Base-by-base conservation (phyloP, 1,284 basidiomycete genomes). In the Lignosus rhinocerotis region DNA sequence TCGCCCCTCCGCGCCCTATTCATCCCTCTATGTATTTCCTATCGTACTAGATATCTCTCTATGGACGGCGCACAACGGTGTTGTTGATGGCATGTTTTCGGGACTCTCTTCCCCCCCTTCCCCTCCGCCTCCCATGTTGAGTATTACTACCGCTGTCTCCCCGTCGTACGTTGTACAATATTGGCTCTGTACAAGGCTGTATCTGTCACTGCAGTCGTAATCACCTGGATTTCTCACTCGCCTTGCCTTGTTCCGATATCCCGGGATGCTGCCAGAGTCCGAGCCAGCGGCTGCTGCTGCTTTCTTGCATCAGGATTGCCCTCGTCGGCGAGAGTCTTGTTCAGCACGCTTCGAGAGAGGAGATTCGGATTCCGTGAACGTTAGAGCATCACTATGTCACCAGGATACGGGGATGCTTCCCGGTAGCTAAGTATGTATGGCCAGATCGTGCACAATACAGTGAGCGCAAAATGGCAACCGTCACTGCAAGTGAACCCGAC, bases 101-200 rank as follows among this genome's bases (percentile, higher is more conserved):
- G 55, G 42, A 38, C 53, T 16, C n/a, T 45, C n/a, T n/a, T n/a
- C 39, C 53, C 43, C 53, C 25, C 25, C 25, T 25, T 25, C 2
- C 25, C 25, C 25, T 4, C 4, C 25, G 2, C 25, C 25, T 4
- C 25, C 4, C 44, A 38, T 51, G 54, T 63, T 56, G 51, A 58
- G 56, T 60, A 58, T 55, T 47, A 49, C 46, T 60, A 52, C 47
- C 44, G 43, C 38, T 30, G 42, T 42, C 51, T 47, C 32, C 33
- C 43, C 57, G 46, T 61, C 62, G 30, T 25, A 25, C 25, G 25
- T 44, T 64, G 62, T 64, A 61, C 47, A 38, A 47, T 60, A 61
- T 50, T 46, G 51, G 17, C 50, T 38, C 39, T 61, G 62, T 63
- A 61, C 61, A 60, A 50, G 16, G 55, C 56, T 55, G 59, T 51